Conservation (phyloP, 2,329 filamentous ascomycete genomes). For the Pyrenophora graminea region DNA sequence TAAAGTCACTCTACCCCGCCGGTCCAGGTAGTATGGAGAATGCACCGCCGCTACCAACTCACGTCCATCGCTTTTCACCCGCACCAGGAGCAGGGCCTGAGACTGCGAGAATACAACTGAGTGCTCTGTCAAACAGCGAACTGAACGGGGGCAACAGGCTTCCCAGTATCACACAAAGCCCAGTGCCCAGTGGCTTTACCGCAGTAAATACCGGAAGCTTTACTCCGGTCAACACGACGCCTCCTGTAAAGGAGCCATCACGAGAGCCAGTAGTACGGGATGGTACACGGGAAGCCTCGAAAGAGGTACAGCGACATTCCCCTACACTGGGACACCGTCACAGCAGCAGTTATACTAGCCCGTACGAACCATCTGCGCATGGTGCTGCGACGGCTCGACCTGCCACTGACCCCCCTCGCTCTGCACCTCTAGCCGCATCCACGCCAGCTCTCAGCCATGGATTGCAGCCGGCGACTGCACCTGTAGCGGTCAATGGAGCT, state of each 20-base stretch:
- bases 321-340: slow-evolving; percentile 17
- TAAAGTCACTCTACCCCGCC: slow-evolving; percentile 29
- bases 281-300: slow-evolving; percentile 18
- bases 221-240: slow-evolving; percentile 29
- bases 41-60: slow-evolving; percentile 29
- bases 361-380: slow-evolving; percentile 34
- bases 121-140: slow-evolving; percentile 35
- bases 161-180: slow-evolving; percentile 11
- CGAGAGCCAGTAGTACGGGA: slow-evolving; percentile 15
- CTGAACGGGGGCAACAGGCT: slow-evolving; percentile 33
- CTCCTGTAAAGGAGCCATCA: slow-evolving; percentile 17
- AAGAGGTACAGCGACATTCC: slow-evolving; percentile 16
- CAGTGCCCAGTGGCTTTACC: slow-evolving; percentile 26
- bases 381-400: slow-evolving; percentile 14
- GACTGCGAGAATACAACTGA: slow-evolving; percentile 29
- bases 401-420: slow-evolving; percentile 18
- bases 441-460: slow-evolving; percentile 13
- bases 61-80: slow-evolving; percentile 25
- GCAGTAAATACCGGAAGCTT: slow-evolving; percentile 33
- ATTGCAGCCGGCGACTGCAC: slow-evolving; percentile 18
- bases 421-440: slow-evolving; percentile 17
- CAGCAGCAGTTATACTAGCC: slow-evolving; percentile 34
- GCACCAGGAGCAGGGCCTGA: slow-evolving; percentile 26
- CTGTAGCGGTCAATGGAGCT: slow-evolving; percentile 17
- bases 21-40: slow-evolving; percentile 33